These are phyloP conservation scores for Ensete glaucum DNA, from an alignment of 176 grass and related monocot genomes.

Conservation along the genomic window DNA sequence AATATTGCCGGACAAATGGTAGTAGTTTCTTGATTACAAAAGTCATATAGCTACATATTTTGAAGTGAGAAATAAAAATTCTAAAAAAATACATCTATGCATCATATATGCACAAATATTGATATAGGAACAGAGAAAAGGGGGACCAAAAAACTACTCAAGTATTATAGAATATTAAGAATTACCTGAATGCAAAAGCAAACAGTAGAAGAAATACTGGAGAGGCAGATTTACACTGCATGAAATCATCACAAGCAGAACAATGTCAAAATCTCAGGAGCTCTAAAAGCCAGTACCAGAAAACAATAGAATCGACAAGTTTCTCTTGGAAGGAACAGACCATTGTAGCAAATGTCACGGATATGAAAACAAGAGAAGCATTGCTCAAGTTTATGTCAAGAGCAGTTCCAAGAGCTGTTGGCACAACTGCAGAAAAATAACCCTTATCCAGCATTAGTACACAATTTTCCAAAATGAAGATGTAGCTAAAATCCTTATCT, in stretches of 20 bases:
- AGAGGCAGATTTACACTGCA: conserved; percentile 99
- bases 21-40: not conserved
- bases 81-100: not conserved
- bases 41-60: not conserved
- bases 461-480: not conserved
- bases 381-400: conserved; percentile 99
- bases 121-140: not conserved
- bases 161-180: not conserved
- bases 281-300: not conserved
- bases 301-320: not conserved
- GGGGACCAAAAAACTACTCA: not conserved
- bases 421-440: conserved; percentile 62
- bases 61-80: not conserved
- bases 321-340: conserved; percentile 34
- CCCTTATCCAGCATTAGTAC: not conserved
- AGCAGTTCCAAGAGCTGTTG: conserved; percentile 91
- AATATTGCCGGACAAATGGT: no score
- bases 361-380: conserved; percentile 94
- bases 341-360: conserved; percentile 97
- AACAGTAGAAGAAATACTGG: conserved; percentile 94
- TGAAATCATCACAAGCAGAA: conserved; percentile 23
- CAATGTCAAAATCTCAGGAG: conserved; percentile 16
- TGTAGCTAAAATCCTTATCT: no score
- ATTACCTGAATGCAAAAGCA: conserved; percentile 97
- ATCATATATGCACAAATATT: not conserved